Evolutionary conservation across 148 eudicot genomes (phyloP).

Genomic region (Hydrangea macrophylla): DNA sequence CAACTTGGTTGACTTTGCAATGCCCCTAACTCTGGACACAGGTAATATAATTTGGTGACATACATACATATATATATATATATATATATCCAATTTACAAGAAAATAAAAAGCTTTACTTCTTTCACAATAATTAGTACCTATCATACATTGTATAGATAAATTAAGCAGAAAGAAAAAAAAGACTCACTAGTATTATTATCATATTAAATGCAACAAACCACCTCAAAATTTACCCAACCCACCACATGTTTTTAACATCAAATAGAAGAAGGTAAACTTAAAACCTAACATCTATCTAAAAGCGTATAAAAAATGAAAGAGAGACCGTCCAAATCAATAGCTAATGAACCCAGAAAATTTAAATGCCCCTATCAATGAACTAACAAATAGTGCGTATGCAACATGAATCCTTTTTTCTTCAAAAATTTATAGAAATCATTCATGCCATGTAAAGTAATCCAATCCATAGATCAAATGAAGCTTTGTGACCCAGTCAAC

Average conservation of each 20-base stretch:
- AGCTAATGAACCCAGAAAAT: neutral
- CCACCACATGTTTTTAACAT: neutral
- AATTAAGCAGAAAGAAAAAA: neutral
- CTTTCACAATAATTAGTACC: neutral
- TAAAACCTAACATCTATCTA: neutral
- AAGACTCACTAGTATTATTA: neutral
- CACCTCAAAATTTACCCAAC: neutral
- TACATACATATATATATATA: too few relatives aligned
- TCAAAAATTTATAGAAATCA: too few relatives aligned
- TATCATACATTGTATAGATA: neutral
- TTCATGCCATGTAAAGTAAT: neutral
- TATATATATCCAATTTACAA: too few relatives aligned
- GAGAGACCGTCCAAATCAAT: neutral
- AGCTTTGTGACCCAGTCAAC: slow-evolving; percentile 5
- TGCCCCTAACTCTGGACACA: neutral
- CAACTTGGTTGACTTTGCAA: slow-evolving; percentile 13
- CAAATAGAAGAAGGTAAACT: neutral
- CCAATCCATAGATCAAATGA: slow-evolving; percentile 10
- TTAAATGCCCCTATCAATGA: neutral
- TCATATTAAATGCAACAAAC: neutral
- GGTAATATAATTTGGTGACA: too few relatives aligned
- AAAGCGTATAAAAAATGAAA: neutral
- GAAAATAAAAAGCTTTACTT: too few relatives aligned
- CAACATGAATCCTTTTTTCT: too few relatives aligned
- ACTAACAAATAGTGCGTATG: slow-evolving; percentile 16